Percentiles rank a stretch among this genome's conserved stretches.
Conservation (phyloP, 2,329 filamentous ascomycete genomes). For the Ceratocystis papillata region DNA sequence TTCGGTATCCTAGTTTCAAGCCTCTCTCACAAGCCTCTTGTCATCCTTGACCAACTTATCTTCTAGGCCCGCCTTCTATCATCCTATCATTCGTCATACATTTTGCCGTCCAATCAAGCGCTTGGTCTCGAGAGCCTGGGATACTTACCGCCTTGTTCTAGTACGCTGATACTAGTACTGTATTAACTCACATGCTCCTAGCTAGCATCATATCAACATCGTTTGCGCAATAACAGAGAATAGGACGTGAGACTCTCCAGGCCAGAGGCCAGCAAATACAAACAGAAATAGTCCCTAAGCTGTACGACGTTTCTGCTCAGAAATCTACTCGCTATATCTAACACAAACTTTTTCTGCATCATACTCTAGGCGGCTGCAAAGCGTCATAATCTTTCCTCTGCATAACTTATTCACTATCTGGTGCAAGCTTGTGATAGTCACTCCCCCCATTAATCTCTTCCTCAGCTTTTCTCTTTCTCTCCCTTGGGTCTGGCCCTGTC, state of each 20-base stretch:
- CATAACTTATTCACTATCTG: neutral
- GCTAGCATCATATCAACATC: neutral
- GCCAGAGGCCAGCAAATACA: neutral
- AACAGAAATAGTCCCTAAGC: neutral
- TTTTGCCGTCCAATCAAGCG: neutral
- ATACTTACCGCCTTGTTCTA: conserved; percentile 1
- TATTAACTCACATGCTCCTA: neutral
- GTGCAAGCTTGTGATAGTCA: conserved; percentile 8
- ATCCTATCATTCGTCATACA: neutral
- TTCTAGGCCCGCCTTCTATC: neutral
- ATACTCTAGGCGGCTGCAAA: neutral
- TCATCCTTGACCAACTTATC: conserved; percentile 5
- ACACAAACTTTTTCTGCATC: neutral
- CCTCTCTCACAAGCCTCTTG: neutral
- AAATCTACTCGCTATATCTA: neutral
- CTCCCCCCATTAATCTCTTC: neutral
- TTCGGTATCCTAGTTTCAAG: neutral
- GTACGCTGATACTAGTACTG: neutral
- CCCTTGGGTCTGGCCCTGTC: neutral
- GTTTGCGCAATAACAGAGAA: neutral
- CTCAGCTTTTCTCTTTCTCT: neutral
- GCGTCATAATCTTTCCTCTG: conserved; percentile 2
- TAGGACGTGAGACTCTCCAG: neutral
- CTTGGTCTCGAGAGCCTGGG: neutral
- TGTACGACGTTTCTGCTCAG: neutral